Conservation (phyloP, 1,139 yeast species). For the Nakaseomyces nivariensis region DNA sequence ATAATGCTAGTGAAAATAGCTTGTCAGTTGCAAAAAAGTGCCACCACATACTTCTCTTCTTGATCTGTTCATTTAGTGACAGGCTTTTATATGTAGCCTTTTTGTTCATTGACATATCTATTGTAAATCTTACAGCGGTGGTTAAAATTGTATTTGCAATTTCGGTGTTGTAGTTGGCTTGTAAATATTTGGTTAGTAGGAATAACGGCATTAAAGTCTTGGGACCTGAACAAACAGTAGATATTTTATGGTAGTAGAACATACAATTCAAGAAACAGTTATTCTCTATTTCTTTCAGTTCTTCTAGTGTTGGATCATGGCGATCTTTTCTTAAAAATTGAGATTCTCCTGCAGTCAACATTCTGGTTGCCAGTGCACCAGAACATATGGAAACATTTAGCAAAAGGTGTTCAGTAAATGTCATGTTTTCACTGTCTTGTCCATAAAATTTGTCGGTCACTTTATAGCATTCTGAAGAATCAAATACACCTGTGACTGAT, state of each 20-base stretch:
- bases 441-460: slow-evolving; percentile 16
- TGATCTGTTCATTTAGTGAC: slow-evolving; percentile 11
- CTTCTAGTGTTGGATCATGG: slow-evolving; percentile 14
- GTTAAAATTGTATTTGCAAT: slow-evolving; percentile 17
- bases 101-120: slow-evolving; percentile 17
- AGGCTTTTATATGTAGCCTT: slow-evolving; percentile 12
- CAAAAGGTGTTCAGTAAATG: slow-evolving; percentile 21
- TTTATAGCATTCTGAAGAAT: slow-evolving; percentile 12
- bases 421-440: slow-evolving; percentile 8
- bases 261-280: slow-evolving; percentile 18
- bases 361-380: slow-evolving; percentile 16
- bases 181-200: slow-evolving; percentile 17
- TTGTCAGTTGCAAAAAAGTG: slow-evolving; percentile 20
- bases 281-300: slow-evolving; percentile 17
- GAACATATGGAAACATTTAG: slow-evolving; percentile 19
- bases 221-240: slow-evolving; percentile 17
- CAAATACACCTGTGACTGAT: slow-evolving; percentile 15
- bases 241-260: slow-evolving; percentile 21
- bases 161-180: slow-evolving; percentile 16
- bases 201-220: slow-evolving; percentile 19
- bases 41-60: slow-evolving; percentile 21
- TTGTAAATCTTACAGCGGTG: slow-evolving; percentile 22
- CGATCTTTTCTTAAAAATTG: slow-evolving; percentile 16
- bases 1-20: slow-evolving; percentile 15
- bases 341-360: slow-evolving; percentile 9